phyloP scores from a whole-genome alignment of 192 early-diverging fungal genomes.

The Haplosporangium gracile region DNA sequence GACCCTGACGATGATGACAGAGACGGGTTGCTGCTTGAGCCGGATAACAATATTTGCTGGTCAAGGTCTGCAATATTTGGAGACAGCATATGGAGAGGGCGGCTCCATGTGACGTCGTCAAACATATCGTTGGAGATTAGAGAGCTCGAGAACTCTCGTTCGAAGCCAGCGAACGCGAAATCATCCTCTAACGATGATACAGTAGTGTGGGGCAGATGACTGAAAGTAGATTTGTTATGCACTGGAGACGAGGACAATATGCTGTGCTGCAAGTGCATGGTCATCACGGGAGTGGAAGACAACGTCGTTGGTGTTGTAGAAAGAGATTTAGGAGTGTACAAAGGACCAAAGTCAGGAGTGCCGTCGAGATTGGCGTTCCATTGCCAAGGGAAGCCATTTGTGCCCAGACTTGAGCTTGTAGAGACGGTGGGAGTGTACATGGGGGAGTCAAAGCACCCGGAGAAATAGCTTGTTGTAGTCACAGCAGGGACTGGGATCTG shows the following conservation, averaged over 20 bases:
- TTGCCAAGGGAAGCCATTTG: neutral
- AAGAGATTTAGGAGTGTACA: neutral
- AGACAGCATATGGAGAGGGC: neutral
- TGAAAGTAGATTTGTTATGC: neutral
- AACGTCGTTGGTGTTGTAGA: neutral
- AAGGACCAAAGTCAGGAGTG: neutral
- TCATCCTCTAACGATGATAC: neutral
- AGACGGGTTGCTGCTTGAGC: neutral
- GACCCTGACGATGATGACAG: neutral
- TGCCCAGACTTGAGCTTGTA: neutral
- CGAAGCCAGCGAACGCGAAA: neutral
- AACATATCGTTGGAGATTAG: neutral
- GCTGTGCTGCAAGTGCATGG: neutral
- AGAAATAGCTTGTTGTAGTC: neutral
- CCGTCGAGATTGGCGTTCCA: neutral
- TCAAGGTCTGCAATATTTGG: neutral
- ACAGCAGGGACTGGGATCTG: neutral
- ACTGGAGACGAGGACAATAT: neutral
- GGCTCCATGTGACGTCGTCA: neutral
- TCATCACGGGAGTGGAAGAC: neutral
- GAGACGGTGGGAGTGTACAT: neutral
- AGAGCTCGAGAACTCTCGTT: neutral
- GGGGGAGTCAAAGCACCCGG: neutral
- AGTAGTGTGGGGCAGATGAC: neutral
- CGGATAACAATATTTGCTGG: neutral